Evolutionary conservation across 1,139 yeast genomes (phyloP), one percentile per base, ranked within the genome.

Genomic region (Tardiomyces depauwii): DNA sequence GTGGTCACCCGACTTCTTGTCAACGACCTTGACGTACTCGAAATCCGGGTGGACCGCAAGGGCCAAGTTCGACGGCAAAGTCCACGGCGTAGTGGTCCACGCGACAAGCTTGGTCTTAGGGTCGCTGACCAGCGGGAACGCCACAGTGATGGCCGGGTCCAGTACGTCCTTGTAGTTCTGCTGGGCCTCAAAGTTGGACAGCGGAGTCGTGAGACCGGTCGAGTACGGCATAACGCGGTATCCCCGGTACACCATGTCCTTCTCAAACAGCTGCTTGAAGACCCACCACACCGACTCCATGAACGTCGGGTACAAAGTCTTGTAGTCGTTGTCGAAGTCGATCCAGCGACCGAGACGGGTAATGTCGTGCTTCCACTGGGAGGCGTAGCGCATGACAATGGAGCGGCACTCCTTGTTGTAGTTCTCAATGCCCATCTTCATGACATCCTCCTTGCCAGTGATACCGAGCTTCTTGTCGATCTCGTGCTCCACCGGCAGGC

Each of bases 281-380:
- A 88, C 95, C 98, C 98, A 91, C 99, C 99, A 91, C 47, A 82
- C 93, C 42, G 96, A 84, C 71, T 91, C 98, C 99, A 91, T 91
- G 59, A 86, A 91, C 49, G 80, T 74, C 40, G 97, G 96, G 64
- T 93, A 88, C 68, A 93, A 74, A 19, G 98, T 91, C 72, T 93
- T 93, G 76, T 91, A 91, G 69, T 91, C 99, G 64, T 91, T 87
- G 63, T 91, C 98, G 72, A 91, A 91, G 70, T 91, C 99, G 63
- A 91, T 89, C 99, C 99, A 91, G 68, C 99, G 83, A 53, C 97
- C 99, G 56, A 91, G 70, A 68, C 97, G 83, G 49, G 87, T 89
- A 59, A 91, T 85, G 56, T 95, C 88, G 54, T 75, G 74, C 63
- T 94, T 77, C 99, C 99, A 91, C 59, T 89, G 96, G 44, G 73